Percentiles rank a stretch among this genome's conserved stretches.
Conservation (phyloP, 345 rosid species). For the Euclidium syriacum region DNA sequence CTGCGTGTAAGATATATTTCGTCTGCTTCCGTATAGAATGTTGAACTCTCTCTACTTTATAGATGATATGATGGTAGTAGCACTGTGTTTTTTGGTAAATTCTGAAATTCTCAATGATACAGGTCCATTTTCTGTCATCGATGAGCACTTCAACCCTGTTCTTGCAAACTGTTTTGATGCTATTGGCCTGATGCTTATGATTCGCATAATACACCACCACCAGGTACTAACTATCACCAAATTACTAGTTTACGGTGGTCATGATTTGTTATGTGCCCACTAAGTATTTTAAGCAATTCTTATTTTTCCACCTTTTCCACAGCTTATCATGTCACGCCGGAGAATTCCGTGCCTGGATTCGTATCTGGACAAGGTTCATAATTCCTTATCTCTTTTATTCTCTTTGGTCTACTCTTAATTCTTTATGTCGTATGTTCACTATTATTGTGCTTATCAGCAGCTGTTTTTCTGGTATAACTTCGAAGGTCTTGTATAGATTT, state of each 20-base stretch:
- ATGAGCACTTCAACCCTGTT: conserved; percentile 81
- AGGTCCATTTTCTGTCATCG: conserved; percentile 98
- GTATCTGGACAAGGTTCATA: conserved; percentile 85
- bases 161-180: conserved; percentile 94
- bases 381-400: neutral
- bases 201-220: conserved; percentile 89
- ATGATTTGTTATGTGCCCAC: neutral
- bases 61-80: conserved; percentile 3
- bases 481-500: neutral
- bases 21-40: neutral
- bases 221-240: conserved; percentile 51
- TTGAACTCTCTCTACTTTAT: neutral
- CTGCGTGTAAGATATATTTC: neutral
- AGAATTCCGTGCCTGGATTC: conserved; percentile 97
- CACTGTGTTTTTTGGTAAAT: neutral
- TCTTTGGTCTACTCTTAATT: conserved; percentile 12
- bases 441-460: neutral
- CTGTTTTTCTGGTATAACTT: neutral
- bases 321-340: conserved; percentile 94
- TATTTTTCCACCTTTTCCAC: conserved; percentile 14
- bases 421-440: neutral
- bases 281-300: neutral
- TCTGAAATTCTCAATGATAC: conserved; percentile 16
- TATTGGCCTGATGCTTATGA: conserved; percentile 97
- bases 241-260: neutral